phyloP scores from a whole-genome alignment of 345 rosid genomes.

The Kandelia obovata region DNA sequence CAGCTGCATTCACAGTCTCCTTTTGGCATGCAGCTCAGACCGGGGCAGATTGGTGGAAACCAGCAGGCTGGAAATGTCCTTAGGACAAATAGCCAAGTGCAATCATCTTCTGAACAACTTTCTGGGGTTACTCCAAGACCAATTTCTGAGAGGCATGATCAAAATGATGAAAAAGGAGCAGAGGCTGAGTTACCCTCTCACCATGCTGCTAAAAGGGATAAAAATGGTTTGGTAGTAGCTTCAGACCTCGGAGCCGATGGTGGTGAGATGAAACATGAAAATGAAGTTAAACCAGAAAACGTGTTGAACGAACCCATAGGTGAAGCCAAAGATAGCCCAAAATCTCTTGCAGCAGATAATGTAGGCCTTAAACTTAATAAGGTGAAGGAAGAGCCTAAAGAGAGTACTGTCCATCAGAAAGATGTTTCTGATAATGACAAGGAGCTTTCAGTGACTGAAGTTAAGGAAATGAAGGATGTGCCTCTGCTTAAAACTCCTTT shows the following conservation, averaged over 20 bases:
- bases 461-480: constrained; percentile 28
- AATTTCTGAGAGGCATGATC: constrained; percentile 24
- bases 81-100: constrained; percentile 27
- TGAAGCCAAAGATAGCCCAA: constrained; percentile 30
- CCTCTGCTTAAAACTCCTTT: constrained; percentile 16
- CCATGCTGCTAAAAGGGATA: constrained; percentile 28
- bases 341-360: constrained; percentile 18
- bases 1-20: constrained; percentile 36
- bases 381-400: constrained; percentile 35
- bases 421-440: constrained; percentile 21
- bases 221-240: constrained; percentile 15
- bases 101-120: constrained; percentile 26
- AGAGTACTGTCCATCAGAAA: constrained; percentile 27
- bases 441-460: constrained; percentile 22
- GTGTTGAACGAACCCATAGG: constrained; percentile 21
- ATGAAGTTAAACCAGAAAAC: constrained; percentile 25
- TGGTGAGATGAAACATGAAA: constrained; percentile 37
- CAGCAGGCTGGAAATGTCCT: constrained; percentile 28
- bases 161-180: constrained; percentile 25
- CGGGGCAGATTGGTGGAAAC: constrained; percentile 29
- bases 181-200: constrained; percentile 28
- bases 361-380: constrained; percentile 23
- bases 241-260: constrained; percentile 21
- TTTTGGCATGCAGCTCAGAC: constrained; percentile 28
- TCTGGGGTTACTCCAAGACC: constrained; percentile 25